Conservation (phyloP, 2,329 filamentous ascomycete species). For the Didymella exigua region DNA sequence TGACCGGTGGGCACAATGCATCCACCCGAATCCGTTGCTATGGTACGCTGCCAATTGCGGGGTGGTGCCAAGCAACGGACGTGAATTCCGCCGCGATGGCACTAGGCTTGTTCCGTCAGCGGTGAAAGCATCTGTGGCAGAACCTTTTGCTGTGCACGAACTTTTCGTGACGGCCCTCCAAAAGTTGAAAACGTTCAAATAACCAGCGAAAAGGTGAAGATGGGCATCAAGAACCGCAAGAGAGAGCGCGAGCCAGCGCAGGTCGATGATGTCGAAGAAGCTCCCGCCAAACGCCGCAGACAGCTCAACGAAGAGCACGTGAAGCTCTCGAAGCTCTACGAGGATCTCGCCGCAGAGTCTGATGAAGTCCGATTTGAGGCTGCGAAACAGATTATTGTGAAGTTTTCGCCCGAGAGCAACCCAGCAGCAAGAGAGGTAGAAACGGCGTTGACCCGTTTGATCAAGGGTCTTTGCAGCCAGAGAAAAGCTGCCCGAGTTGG, state of each 20-base stretch:
- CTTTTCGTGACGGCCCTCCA: conserved; percentile 4
- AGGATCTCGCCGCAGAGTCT: conserved; percentile 55
- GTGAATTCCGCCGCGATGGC: not conserved
- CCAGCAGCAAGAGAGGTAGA: conserved; percentile 49
- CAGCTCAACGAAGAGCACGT: conserved; percentile 49
- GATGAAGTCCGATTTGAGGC: conserved; percentile 52
- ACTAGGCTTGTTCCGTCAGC: not conserved
- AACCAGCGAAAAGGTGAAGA: conserved; percentile 5
- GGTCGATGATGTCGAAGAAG: conserved; percentile 23
- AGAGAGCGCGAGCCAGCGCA: conserved; percentile 33
- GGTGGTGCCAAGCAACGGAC: conserved; percentile 12
- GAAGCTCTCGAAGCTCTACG: conserved; percentile 54
- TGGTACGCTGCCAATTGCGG: conserved; percentile 17
- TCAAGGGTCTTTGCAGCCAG: conserved; percentile 86
- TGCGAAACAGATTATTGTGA: conserved; percentile 52
- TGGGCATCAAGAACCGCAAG: conserved; percentile 38
- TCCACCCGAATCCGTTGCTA: conserved; percentile 13
- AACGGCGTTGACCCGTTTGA: conserved; percentile 59
- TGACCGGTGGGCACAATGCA: conserved; percentile 5
- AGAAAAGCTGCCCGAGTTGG: conserved; percentile 87
- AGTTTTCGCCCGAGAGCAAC: conserved; percentile 47
- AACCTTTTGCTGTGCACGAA: conserved; percentile 7
- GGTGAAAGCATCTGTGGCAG: conserved; percentile 9
- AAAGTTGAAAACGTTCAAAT: not conserved
- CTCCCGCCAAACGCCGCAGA: conserved; percentile 41